A percentile compares a stretch with the other conserved stretches of the same genome.
These are phyloP conservation scores for Verticillium dahliae DNA, from an alignment of 2,329 filamentous ascomycete genomes.

Conservation along the genomic window DNA sequence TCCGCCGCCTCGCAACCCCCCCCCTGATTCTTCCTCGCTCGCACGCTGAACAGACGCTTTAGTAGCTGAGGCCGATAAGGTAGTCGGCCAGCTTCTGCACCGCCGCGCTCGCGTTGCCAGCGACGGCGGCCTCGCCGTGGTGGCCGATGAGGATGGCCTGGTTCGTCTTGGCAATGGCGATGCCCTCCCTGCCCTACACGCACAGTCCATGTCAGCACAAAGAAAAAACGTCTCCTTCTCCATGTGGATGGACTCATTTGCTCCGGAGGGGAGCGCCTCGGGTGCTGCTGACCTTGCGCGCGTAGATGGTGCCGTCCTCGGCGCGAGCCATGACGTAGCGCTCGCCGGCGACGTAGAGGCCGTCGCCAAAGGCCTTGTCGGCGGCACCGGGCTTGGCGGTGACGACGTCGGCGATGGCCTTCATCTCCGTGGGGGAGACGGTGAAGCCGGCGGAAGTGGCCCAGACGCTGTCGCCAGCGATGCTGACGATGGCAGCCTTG, in stretches of 20 bases:
- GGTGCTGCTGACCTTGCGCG: constrained; percentile 61
- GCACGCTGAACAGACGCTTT: constrained; percentile 22
- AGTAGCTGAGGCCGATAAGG: constrained; percentile 74
- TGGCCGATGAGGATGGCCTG: constrained; percentile 86
- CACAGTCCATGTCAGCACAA: background rate
- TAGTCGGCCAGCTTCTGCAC: constrained; percentile 85
- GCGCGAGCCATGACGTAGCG: constrained; percentile 73
- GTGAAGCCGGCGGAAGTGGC: constrained; percentile 63
- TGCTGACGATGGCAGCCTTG: constrained; percentile 79
- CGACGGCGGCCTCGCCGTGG: constrained; percentile 68
- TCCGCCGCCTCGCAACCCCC: background rate
- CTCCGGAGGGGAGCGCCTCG: background rate
- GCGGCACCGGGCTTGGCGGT: constrained; percentile 36
- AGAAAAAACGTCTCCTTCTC: no score
- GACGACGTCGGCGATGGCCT: constrained; percentile 49
- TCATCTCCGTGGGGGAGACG: constrained; percentile 61
- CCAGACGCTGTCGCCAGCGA: constrained; percentile 75
- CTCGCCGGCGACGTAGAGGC: constrained; percentile 68
- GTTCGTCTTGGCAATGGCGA: constrained; percentile 78
- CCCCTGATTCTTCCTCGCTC: background rate
- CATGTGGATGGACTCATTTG: background rate
- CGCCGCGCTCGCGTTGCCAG: constrained; percentile 68
- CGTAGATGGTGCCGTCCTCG: constrained; percentile 75
- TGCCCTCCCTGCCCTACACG: constrained; percentile 64
- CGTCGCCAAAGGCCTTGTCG: constrained; percentile 63